phyloP scores from a whole-genome alignment of 164 flowering plant genomes.

The Berberis thunbergii region DNA sequence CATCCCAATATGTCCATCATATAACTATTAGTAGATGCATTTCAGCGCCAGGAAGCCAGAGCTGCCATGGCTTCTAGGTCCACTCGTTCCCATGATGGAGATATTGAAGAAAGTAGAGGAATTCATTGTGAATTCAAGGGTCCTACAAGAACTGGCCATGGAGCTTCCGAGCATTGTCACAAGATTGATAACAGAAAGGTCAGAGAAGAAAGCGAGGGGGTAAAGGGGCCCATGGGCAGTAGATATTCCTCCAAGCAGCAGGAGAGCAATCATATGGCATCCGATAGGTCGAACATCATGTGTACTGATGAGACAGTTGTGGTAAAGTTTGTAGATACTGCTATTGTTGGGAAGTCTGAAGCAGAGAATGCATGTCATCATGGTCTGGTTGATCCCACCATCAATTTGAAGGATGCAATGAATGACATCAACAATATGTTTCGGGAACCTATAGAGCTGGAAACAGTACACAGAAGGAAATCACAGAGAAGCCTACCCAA shows the following conservation, averaged over 20 bases:
- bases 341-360: slow-evolving; percentile 68
- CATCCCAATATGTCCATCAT: slow-evolving; percentile 2
- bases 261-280: slow-evolving; percentile 5
- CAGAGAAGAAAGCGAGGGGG: background rate
- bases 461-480: slow-evolving; percentile 25
- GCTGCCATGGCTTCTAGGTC: slow-evolving; percentile 15
- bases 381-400: slow-evolving; percentile 91
- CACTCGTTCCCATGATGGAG: slow-evolving; percentile 6
- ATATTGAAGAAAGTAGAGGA: slow-evolving; percentile 17
- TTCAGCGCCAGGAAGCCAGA: slow-evolving; percentile 42
- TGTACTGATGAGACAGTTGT: slow-evolving; percentile 59
- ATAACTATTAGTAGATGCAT: slow-evolving; percentile 13
- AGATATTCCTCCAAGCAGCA: slow-evolving; percentile 10
- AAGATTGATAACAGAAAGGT: background rate
- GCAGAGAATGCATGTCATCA: slow-evolving; percentile 92
- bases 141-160: background rate
- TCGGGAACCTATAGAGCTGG: slow-evolving; percentile 65
- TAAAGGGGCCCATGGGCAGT: background rate
- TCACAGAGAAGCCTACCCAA: slow-evolving; percentile 25
- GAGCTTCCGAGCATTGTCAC: background rate
- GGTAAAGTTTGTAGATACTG: slow-evolving; percentile 60
- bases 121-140: slow-evolving; percentile 1
- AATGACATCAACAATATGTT: slow-evolving; percentile 86
- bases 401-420: slow-evolving; percentile 89
- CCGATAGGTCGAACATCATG: slow-evolving; percentile 15